Base-by-base conservation (phyloP, 495 filamentous ascomycete species). In the Daldinia loculata region DNA sequence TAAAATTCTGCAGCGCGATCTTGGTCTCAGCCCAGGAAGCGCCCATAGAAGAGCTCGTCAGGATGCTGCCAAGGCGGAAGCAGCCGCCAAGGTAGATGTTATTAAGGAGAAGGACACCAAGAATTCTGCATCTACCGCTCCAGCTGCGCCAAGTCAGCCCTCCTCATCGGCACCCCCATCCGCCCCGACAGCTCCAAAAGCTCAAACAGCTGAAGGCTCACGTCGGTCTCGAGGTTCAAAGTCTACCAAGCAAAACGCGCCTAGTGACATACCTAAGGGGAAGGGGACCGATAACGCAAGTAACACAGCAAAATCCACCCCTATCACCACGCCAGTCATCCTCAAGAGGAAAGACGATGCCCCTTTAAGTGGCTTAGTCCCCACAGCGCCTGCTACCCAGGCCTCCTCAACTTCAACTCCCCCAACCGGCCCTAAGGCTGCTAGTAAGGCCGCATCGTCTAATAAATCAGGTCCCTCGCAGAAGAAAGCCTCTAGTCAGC, bases 1-100 rank as follows among this genome's bases (percentile, higher is more conserved):
- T 17, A 89, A 90, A 51, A 97, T 98, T 65, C 79, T 98, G 24
- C 93, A 97, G 72, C 89, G 94, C 15, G 95, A 98, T 78, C 83
- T 97, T 17, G 95, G 95, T 17, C 84, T 98, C n/a, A 88, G 88
- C 50, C 85, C 87, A 6, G 86, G 87, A 59, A 86, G 83, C 53
- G 84, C 85, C 9, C 84, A 86, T 71, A 78, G 86, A 26, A 83
- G 82, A 72, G 84, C 85, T 11, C 81, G 84, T 34, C 78, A 84
- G 66, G 78, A 86, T 71, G 82, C 82, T 34, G 85, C 80, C 26
- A 87, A 86, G 75, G 84, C 83, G 15, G 80, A 85, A 56, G 70
- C 81, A 27, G 79, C 82, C 5, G 60, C 80, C 64, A 84, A 83
- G 52, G 74, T 79, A 6, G 73, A 72, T 56, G 17, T 76, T 17